phyloP scores from a whole-genome alignment of 2,329 filamentous ascomycete species.

The Salinomyces thailandicus region DNA sequence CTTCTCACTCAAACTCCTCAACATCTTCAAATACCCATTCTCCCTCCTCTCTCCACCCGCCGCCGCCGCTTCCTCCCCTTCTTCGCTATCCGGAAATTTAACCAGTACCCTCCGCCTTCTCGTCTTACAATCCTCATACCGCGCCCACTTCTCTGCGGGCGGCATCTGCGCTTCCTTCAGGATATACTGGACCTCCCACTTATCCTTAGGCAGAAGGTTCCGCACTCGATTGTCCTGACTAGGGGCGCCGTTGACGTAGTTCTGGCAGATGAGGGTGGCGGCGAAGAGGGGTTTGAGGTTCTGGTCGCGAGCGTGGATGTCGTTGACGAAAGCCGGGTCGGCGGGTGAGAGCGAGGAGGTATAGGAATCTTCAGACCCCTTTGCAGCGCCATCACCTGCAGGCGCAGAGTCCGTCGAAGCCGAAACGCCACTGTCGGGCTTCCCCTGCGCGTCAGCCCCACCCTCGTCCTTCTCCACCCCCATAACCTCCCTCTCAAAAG shows the following conservation, averaged over 20 bases:
- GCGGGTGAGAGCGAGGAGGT: slow-evolving; percentile 1
- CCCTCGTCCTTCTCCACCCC: slow-evolving; percentile 14
- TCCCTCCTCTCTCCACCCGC: slow-evolving; percentile 31
- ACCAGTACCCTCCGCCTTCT: slow-evolving; percentile 41
- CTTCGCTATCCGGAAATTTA: slow-evolving; percentile 31
- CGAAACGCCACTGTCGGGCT: neutral
- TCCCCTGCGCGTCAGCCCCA: slow-evolving; percentile 6
- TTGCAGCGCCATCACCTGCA: neutral
- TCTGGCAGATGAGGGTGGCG: slow-evolving; percentile 62
- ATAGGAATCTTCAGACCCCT: neutral
- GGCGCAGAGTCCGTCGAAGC: neutral
- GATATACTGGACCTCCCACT: slow-evolving; percentile 71
- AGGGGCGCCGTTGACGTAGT: slow-evolving; percentile 58
- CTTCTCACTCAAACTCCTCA: slow-evolving; percentile 39
- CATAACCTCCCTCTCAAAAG: slow-evolving; percentile 49
- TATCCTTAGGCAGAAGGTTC: slow-evolving; percentile 33
- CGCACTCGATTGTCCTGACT: slow-evolving; percentile 42
- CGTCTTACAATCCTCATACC: slow-evolving; percentile 48
- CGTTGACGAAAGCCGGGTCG: slow-evolving; percentile 8
- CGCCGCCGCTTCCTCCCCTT: slow-evolving; percentile 22
- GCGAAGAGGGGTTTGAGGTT: slow-evolving; percentile 44
- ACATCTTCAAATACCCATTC: slow-evolving; percentile 34
- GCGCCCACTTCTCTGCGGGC: slow-evolving; percentile 31
- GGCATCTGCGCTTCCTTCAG: slow-evolving; percentile 49
- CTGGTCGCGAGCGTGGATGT: slow-evolving; percentile 1